Conservation (phyloP, 768 basidiomycete species). For the Rickenella mellea region DNA sequence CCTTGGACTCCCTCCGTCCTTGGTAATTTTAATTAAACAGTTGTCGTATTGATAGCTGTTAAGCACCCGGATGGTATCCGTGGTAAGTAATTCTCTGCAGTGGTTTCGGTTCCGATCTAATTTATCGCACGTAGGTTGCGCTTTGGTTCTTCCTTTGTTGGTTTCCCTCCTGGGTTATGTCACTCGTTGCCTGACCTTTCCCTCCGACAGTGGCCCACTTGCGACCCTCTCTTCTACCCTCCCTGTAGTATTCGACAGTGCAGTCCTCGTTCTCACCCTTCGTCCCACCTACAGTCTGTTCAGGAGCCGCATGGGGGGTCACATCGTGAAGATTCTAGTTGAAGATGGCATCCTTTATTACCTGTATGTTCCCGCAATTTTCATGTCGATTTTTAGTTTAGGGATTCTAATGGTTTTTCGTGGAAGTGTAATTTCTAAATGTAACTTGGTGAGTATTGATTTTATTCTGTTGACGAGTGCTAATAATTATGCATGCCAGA, state of each 20-base stretch:
- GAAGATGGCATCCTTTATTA: slow-evolving; percentile 17
- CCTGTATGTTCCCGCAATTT: too few species aligned
- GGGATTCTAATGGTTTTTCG: too few species aligned
- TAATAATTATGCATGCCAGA: too few species aligned
- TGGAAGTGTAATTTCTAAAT: too few species aligned
- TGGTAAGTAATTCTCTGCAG: background rate
- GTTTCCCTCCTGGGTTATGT: too few species aligned
- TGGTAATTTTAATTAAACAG: background rate
- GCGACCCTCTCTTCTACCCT: slow-evolving; percentile 31
- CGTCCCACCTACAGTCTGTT: slow-evolving; percentile 15
- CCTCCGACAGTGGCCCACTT: slow-evolving; percentile 8
- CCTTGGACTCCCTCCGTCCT: too few species aligned
- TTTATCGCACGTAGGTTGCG: too few species aligned
- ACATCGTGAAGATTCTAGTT: slow-evolving; percentile 17
- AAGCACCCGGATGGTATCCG: background rate
- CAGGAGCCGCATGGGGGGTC: background rate
- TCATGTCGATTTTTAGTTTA: too few species aligned
- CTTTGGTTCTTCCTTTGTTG: too few species aligned
- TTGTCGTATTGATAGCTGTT: background rate
- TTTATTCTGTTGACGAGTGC: too few species aligned
- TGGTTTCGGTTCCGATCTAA: too few species aligned
- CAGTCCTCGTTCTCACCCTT: slow-evolving; percentile 23
- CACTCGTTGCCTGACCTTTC: background rate
- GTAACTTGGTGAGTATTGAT: too few species aligned
- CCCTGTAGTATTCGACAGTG: slow-evolving; percentile 30